Conservation (phyloP, 805 yeast species). For the Candida suzukii region DNA sequence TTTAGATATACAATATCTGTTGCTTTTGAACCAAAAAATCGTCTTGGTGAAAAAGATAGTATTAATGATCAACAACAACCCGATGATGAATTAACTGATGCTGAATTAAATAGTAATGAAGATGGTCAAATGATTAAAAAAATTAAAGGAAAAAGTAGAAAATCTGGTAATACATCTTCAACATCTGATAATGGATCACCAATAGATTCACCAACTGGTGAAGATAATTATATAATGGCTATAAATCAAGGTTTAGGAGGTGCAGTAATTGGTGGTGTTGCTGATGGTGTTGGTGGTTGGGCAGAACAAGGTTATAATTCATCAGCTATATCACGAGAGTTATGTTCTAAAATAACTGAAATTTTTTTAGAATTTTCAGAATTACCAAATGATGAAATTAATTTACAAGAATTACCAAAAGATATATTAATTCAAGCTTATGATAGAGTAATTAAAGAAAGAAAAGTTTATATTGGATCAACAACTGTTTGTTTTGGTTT, state of each 20-base stretch:
- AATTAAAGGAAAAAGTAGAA: constrained; percentile 9
- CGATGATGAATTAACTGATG: constrained; percentile 6
- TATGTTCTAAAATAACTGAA: constrained; percentile 51
- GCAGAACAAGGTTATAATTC: constrained; percentile 86
- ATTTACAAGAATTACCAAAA: constrained; percentile 28
- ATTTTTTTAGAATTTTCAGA: constrained; percentile 20
- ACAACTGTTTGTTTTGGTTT: constrained; percentile 88
- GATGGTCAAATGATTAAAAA: constrained; percentile 21
- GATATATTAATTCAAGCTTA: constrained; percentile 52
- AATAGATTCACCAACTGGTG: constrained; percentile 59
- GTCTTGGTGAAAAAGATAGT: constrained; percentile 23
- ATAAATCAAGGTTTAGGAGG: constrained; percentile 20
- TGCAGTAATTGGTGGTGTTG: constrained; percentile 61
- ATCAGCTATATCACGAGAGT: constrained; percentile 75
- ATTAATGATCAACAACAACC: constrained; percentile 2
- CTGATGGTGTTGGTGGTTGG: constrained; percentile 99
- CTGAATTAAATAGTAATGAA: constrained; percentile 9
- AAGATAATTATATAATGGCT: constrained; percentile 62
- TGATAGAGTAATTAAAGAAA: constrained; percentile 39
- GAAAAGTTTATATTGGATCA: constrained; percentile 79
- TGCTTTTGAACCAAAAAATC: constrained; percentile 68
- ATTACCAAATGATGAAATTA: constrained; percentile 2
- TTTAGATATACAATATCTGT: constrained; percentile 52
- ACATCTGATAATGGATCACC: constrained; percentile 14
- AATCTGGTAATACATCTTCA: not conserved